These are phyloP conservation scores for Gnaphalium uliginosum DNA, from an alignment of 129 eudicot genomes.

Conservation along the genomic window DNA sequence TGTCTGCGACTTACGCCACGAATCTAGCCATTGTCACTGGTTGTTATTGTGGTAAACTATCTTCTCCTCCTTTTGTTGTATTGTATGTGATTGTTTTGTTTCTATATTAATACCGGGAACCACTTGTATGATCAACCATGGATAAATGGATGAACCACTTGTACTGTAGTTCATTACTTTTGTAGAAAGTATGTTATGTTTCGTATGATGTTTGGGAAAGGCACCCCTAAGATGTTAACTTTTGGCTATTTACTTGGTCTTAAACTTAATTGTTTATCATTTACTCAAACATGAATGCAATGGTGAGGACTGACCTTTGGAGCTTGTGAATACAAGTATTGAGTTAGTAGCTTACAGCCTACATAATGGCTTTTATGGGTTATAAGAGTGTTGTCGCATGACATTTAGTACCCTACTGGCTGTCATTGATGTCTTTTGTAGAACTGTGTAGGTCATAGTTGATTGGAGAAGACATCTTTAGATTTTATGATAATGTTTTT, in stretches of 20 bases:
- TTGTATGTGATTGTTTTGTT: not conserved
- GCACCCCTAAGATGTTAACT: not conserved
- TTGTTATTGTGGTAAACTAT: conserved; percentile 78
- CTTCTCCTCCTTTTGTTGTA: conserved; percentile 11
- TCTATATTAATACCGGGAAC: not conserved
- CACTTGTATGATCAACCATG: not conserved
- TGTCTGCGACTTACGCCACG: conserved; percentile 83
- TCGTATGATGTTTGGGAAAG: not conserved
- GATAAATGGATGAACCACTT: not conserved
- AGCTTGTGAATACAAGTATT: not conserved
- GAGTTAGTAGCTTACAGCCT: not conserved
- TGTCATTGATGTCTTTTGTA: conserved; percentile 5
- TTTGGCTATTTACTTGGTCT: not conserved
- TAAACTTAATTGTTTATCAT: not conserved
- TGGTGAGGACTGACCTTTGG: not conserved
- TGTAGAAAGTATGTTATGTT: not conserved
- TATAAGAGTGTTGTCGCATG: not conserved
- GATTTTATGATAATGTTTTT: not conserved
- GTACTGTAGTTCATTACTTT: not conserved
- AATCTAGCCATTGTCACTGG: conserved; percentile 86
- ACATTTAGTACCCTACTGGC: not conserved
- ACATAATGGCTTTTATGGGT: not conserved
- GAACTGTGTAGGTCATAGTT: not conserved
- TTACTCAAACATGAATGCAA: not conserved
- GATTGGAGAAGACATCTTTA: conserved; percentile 4